Evolutionary conservation across 371 early-diverging fungal species (phyloP).

Genomic region (Mucor circinelloides): DNA sequence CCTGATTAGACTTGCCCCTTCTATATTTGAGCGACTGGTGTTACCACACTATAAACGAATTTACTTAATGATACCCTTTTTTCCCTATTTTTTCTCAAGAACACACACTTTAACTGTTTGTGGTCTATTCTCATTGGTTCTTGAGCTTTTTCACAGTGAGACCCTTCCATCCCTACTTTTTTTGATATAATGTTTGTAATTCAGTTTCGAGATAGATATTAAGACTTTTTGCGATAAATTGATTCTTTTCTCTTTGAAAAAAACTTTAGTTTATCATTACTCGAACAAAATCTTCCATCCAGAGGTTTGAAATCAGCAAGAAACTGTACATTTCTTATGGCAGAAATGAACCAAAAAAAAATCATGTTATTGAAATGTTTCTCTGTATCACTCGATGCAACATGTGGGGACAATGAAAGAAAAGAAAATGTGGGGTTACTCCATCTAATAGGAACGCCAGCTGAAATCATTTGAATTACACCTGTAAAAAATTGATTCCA

Average conservation of each 20-base stretch:
- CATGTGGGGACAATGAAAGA: too few relatives aligned
- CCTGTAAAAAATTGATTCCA: too few relatives aligned
- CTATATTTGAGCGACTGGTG: background rate
- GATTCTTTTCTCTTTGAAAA: background rate
- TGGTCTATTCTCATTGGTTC: background rate
- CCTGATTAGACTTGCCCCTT: background rate
- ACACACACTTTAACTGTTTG: background rate
- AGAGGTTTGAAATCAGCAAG: too few relatives aligned
- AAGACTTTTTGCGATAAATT: background rate
- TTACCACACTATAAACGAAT: background rate
- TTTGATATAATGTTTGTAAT: background rate
- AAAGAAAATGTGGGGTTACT: too few relatives aligned
- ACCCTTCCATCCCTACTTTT: constrained; percentile 12
- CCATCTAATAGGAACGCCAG: too few relatives aligned
- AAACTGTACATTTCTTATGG: too few relatives aligned
- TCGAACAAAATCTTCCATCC: too few relatives aligned
- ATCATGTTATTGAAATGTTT: too few relatives aligned
- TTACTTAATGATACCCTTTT: constrained; percentile 4
- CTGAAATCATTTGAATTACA: too few relatives aligned
- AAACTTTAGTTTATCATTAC: background rate
- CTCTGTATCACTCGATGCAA: too few relatives aligned
- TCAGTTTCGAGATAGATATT: background rate
- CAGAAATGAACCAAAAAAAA: too few relatives aligned
- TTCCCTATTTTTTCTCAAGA: background rate
- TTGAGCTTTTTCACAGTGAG: background rate